Evolutionary conservation across 2,329 filamentous ascomycete genomes (phyloP).

Genomic region (Aspergillus sp.): DNA sequence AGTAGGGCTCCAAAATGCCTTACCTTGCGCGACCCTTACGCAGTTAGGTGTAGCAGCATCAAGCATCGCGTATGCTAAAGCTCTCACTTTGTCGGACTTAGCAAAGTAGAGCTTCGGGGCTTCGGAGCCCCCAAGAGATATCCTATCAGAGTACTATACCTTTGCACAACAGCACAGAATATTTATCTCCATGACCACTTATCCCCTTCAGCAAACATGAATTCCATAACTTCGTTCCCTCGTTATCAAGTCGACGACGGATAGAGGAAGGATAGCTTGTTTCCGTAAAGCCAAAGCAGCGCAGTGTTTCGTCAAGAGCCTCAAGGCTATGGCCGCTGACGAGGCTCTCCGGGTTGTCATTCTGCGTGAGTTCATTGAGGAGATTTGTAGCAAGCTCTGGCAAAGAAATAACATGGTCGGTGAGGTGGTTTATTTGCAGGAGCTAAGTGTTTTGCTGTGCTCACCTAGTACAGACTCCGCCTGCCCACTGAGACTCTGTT

Average conservation of each 20-base stretch:
- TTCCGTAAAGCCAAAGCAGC: conserved; percentile 18
- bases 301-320: conserved; percentile 25
- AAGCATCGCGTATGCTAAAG: conserved; percentile 71
- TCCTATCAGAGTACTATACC: conserved; percentile 17
- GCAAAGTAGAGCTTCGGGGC: not conserved
- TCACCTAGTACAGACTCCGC: conserved; percentile 20
- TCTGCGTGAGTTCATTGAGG: conserved; percentile 17
- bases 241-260: conserved; percentile 32
- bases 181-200: conserved; percentile 8
- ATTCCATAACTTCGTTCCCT: conserved; percentile 46
- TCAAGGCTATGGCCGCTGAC: conserved; percentile 6
- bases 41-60: conserved; percentile 52
- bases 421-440: not conserved
- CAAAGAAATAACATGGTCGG: not conserved
- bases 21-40: conserved; percentile 8
- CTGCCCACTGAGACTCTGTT: conserved; percentile 3
- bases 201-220: conserved; percentile 32
- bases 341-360: conserved; percentile 1
- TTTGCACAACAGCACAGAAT: conserved; percentile 22
- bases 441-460: not conserved
- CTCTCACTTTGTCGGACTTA: conserved; percentile 44
- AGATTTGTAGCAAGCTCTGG: conserved; percentile 32
- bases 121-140: not conserved
- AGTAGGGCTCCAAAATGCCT: not conserved
- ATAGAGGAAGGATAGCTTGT: conserved; percentile 8